Percentiles rank a stretch among this genome's conserved stretches.
Evolutionary conservation across 192 early-diverging fungal species (phyloP).

Genomic region (Coemansia sp.): DNA sequence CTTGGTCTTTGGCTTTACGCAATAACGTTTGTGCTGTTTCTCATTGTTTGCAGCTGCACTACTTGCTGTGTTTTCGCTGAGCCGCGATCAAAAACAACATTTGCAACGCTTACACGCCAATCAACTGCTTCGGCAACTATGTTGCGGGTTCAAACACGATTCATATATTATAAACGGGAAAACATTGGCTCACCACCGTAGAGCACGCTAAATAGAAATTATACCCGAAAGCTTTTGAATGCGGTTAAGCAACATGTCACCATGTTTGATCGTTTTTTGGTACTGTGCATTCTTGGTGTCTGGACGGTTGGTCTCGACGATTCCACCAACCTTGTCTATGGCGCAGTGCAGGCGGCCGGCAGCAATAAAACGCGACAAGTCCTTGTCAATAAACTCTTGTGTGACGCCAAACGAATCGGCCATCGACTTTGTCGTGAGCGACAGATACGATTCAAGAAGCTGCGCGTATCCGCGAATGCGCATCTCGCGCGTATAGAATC

Average conservation of each 20-base stretch:
- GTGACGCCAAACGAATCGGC: conserved; percentile 95
- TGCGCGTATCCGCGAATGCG: conserved; percentile 96
- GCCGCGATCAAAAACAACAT: no score
- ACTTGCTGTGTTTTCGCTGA: no score
- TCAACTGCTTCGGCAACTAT: no score
- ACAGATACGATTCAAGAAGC: conserved; percentile 91
- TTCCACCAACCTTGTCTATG: conserved; percentile 98
- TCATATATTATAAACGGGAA: no score
- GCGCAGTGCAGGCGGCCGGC: conserved; percentile 96
- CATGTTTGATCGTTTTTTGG: conserved; percentile 93
- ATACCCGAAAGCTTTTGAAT: conserved; percentile 96
- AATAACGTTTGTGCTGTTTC: no score
- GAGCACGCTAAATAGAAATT: conserved; percentile 71
- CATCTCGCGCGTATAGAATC: conserved; percentile 98
- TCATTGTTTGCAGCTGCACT: no score
- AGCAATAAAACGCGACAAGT: conserved; percentile 92
- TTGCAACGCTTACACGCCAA: no score
- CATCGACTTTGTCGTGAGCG: conserved; percentile 93
- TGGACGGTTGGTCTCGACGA: conserved; percentile 96
- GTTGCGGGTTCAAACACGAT: no score
- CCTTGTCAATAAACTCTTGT: conserved; percentile 94
- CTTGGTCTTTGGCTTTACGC: no score
- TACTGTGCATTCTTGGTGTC: conserved; percentile 99
- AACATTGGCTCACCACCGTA: no score
- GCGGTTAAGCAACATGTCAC: conserved; percentile 90